A percentile compares a stretch with the other conserved stretches of the same genome.
phyloP scores from a whole-genome alignment of 371 early-diverging fungal species.

The Batkoa obscura region DNA sequence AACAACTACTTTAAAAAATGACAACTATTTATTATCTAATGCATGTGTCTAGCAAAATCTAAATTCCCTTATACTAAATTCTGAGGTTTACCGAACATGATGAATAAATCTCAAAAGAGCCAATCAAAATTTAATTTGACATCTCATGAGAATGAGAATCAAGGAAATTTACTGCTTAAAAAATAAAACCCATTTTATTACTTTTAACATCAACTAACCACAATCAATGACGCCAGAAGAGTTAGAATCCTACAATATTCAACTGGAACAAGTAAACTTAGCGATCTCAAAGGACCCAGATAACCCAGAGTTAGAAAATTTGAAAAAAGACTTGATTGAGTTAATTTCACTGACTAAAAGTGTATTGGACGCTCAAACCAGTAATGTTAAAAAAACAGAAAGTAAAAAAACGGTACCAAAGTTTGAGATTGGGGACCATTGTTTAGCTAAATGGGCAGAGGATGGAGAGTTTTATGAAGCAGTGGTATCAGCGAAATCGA shows the following conservation, averaged over 20 bases:
- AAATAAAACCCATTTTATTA: no score
- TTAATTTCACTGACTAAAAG: constrained; percentile 36
- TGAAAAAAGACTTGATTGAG: constrained; percentile 44
- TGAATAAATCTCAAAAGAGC: no score
- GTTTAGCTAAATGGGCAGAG: constrained; percentile 38
- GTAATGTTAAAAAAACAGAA: constrained; percentile 3
- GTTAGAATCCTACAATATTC: constrained; percentile 38
- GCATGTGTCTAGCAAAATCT: no score
- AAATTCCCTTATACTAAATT: no score
- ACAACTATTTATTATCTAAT: no score
- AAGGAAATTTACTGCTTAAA: no score
- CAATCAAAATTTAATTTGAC: no score
- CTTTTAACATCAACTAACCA: no score
- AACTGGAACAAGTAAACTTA: constrained; percentile 52
- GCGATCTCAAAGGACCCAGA: constrained; percentile 42
- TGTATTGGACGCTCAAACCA: constrained; percentile 9
- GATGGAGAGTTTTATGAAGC: constrained; percentile 59
- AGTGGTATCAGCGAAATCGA: constrained; percentile 35
- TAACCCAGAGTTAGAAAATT: constrained; percentile 44
- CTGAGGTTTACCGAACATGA: no score
- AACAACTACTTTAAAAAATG: no score
- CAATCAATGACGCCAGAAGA: constrained; percentile 29
- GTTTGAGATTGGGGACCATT: constrained; percentile 34
- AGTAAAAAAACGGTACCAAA: constrained; percentile 8
- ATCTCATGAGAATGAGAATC: no score